Evolutionary conservation across 2,329 filamentous ascomycete genomes (phyloP).

Genomic region (Alternaria ventricosa): DNA sequence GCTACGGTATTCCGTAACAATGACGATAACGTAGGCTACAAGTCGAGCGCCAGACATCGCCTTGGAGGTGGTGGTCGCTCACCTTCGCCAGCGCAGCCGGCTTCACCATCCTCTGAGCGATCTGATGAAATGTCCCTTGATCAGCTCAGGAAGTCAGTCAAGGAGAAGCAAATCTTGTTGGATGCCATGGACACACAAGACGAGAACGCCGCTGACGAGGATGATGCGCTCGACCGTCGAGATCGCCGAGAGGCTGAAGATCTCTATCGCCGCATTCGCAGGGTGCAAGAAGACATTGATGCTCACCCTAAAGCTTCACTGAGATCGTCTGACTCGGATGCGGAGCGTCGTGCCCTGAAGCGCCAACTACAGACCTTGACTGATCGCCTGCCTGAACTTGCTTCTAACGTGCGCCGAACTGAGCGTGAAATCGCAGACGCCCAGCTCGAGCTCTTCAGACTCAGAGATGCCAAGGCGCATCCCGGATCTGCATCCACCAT

Average conservation of each 20-base stretch:
- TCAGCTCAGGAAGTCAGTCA: conserved; percentile 89
- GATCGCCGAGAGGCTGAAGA: conserved; percentile 94
- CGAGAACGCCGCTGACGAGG: conserved; percentile 86
- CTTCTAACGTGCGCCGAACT: conserved; percentile 87
- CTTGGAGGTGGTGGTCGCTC: conserved; percentile 72
- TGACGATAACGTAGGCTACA: conserved; percentile 87
- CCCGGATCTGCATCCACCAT: conserved; percentile 81
- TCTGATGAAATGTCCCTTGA: conserved; percentile 86
- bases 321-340: conserved; percentile 74
- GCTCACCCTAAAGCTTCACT: conserved; percentile 78
- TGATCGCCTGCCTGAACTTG: conserved; percentile 88
- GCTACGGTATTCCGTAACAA: conserved; percentile 97
- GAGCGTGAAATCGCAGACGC: conserved; percentile 94
- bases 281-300: conserved; percentile 94
- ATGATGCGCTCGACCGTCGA: conserved; percentile 87
- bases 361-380: conserved; percentile 88
- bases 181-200: conserved; percentile 97
- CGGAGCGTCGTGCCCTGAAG: conserved; percentile 83
- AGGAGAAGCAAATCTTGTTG: conserved; percentile 90
- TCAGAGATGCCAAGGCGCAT: conserved; percentile 91
- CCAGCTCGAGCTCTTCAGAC: conserved; percentile 87
- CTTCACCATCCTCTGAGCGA: conserved; percentile 61
- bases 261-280: conserved; percentile 87
- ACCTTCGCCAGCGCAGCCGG: conserved; percentile 72
- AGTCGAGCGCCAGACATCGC: conserved; percentile 89